phyloP scores from a whole-genome alignment of 495 filamentous ascomycete species.

The Pyrenula massariospora region DNA sequence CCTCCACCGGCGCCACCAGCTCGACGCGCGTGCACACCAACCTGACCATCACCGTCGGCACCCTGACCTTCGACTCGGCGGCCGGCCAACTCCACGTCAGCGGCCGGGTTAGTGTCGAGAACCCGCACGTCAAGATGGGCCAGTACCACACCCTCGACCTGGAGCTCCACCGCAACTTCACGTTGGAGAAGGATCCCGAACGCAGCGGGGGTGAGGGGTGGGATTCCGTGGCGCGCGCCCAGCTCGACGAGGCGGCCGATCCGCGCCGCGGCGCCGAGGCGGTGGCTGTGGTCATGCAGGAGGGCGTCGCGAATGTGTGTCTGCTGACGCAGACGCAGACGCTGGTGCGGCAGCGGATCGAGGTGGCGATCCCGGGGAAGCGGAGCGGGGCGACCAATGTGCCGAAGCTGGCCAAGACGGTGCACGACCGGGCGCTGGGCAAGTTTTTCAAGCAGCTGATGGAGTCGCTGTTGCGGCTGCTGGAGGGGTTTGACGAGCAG shows the following conservation, averaged over 20 bases:
- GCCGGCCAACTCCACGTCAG: constrained; percentile 75
- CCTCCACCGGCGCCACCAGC: constrained; percentile 59
- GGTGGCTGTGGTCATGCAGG: constrained; percentile 87
- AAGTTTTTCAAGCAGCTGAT: constrained; percentile 74
- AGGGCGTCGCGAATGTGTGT: constrained; percentile 86
- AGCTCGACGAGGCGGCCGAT: constrained; percentile 67
- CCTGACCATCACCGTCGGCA: constrained; percentile 71
- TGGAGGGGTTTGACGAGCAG: constrained; percentile 40
- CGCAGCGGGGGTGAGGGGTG: constrained; percentile 48
- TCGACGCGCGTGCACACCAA: constrained; percentile 66
- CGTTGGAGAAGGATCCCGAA: constrained; percentile 49
- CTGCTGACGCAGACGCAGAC: constrained; percentile 88
- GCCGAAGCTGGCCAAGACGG: constrained; percentile 4
- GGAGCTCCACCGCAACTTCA: constrained; percentile 79
- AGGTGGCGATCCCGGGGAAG: constrained; percentile 73
- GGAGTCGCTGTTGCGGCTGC: constrained; percentile 60
- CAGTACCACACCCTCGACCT: constrained; percentile 85
- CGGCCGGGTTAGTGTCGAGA: constrained; percentile 73
- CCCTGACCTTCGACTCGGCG: constrained; percentile 81
- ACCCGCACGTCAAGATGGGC: constrained; percentile 70
- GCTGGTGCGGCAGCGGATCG: constrained; percentile 75
- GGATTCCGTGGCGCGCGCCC: constrained; percentile 78
- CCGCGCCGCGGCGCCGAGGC: constrained; percentile 60
- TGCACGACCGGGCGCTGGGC: constrained; percentile 43
- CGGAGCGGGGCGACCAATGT: constrained; percentile 34